Base-by-base conservation (phyloP, 1,284 basidiomycete genomes). In the Ustilago vetiveriae region DNA sequence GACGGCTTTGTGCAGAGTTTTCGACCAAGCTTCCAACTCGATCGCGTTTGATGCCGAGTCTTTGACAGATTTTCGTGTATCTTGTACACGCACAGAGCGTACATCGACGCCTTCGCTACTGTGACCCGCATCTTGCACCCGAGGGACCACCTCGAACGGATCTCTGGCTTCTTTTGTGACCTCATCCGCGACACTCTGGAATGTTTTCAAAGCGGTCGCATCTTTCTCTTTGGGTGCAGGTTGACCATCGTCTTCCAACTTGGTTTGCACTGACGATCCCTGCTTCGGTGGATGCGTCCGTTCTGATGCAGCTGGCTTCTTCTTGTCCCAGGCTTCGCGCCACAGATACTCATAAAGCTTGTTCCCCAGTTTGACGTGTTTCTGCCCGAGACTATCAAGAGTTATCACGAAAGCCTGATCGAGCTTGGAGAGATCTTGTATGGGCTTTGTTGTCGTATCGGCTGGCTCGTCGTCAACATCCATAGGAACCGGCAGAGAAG, bases 271-370 rank as follows among this genome's bases (percentile, higher is more conserved):
- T 13, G 21, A 36, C 22, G 46, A 29, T 16, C 50, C 32, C 35
- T 44, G 40, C 3, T 22, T 24, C 2, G 32, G 14, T n/a, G 17
- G 26, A 21, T 44, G 51, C 16, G 35, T 19, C 11, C 45, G 35
- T 16, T 29, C 27, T 2, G 41, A 7, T 14, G 32, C 30, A 2
- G 71, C 44, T 6, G 86, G 75, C 3, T 83, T 82, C 56, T 86
- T 86, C 84, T 94, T 96, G 81, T 93, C 89, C 57, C 85, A 83
- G 0, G 94, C 94, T 81, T 98, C 95, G 66, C 85, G 84, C 35
- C 84, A 83, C 8, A 98, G 86, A 82, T 95, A 98, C 22, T 84
- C 76, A 23, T 83, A 83, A 14, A 98, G 86, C 16, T 85, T 85
- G 37, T 84, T 89, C 38, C 85, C 81, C 1, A 89, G 91, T 19